Conservation (phyloP, 2,329 filamentous ascomycete species). For the Fusarium poae region DNA sequence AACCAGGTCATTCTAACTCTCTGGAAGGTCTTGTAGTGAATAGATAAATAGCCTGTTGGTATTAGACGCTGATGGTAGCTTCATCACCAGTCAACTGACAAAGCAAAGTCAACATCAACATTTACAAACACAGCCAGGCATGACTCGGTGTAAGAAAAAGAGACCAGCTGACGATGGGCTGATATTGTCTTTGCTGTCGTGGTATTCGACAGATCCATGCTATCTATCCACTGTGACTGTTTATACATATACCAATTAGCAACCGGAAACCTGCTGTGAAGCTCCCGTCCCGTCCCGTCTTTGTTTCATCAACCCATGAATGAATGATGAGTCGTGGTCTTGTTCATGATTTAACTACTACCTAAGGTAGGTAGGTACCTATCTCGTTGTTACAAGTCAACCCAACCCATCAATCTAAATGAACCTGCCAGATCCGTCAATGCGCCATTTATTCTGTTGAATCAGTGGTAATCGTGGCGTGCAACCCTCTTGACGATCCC, state of each 20-base stretch:
- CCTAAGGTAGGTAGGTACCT: too few relatives aligned
- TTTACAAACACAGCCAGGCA: slow-evolving; percentile 3
- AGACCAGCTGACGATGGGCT: slow-evolving; percentile 15
- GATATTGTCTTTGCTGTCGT: slow-evolving; percentile 4
- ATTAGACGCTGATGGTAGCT: neutral
- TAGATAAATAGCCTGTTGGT: slow-evolving; percentile 7
- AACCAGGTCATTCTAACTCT: neutral
- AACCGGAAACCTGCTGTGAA: slow-evolving; percentile 4
- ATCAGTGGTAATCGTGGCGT: slow-evolving; percentile 36
- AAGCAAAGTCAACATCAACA: slow-evolving; percentile 6
- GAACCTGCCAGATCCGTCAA: slow-evolving; percentile 32
- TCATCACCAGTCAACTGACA: slow-evolving; percentile 1
- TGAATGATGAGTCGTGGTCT: neutral
- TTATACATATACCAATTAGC: slow-evolving; percentile 12
- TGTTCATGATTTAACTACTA: neutral
- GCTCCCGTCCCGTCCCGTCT: slow-evolving; percentile 27
- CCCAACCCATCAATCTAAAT: neutral
- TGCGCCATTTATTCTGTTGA: slow-evolving; percentile 39
- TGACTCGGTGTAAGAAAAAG: slow-evolving; percentile 11
- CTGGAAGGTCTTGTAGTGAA: slow-evolving; percentile 6
- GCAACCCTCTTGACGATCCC: slow-evolving; percentile 30
- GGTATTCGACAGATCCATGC: slow-evolving; percentile 7
- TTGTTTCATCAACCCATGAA: slow-evolving; percentile 33
- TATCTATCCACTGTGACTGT: slow-evolving; percentile 19
- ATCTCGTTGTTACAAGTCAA: too few relatives aligned